A percentile compares a stretch with the other conserved stretches of the same genome.
phyloP scores from a whole-genome alignment of 768 basidiomycete genomes.

The Phaeotremella skinneri region DNA sequence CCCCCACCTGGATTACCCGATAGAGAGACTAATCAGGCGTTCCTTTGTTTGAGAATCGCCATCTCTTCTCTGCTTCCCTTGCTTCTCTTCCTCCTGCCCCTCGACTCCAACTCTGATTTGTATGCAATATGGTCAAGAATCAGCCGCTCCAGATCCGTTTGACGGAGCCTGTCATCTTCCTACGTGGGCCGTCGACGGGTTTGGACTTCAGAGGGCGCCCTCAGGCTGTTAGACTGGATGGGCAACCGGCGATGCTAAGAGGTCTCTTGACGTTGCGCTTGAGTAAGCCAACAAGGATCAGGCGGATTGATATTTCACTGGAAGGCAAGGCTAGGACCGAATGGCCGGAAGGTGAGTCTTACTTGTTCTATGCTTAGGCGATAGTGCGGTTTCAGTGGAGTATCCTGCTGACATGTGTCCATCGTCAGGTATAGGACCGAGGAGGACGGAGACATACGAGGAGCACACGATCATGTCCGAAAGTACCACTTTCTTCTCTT shows the following conservation, averaged over 20 bases:
- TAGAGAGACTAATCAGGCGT: too few relatives aligned
- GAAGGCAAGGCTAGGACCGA: constrained; percentile 67
- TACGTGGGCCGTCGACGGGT: constrained; percentile 56
- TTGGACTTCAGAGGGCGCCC: constrained; percentile 51
- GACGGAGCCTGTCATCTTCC: constrained; percentile 71
- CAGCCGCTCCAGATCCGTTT: constrained; percentile 57
- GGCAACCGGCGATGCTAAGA: constrained; percentile 61
- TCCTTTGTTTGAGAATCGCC: too few relatives aligned
- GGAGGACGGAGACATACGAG: constrained; percentile 73
- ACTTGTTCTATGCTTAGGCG: too few relatives aligned
- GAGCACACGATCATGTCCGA: constrained; percentile 71
- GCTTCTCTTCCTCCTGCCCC: not conserved
- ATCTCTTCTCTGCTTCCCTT: not conserved
- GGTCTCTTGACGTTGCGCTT: constrained; percentile 66
- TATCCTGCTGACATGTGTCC: constrained; percentile 3
- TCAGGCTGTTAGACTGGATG: constrained; percentile 51
- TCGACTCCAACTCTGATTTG: not conserved
- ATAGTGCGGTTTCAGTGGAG: not conserved
- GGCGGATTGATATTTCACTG: constrained; percentile 77
- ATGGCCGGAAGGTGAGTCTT: constrained; percentile 77
- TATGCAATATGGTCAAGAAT: constrained; percentile 37
- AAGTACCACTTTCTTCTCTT: constrained; percentile 70
- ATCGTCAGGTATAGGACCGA: constrained; percentile 65
- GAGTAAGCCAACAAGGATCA: constrained; percentile 76
- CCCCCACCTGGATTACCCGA: too few relatives aligned